Base-by-base conservation (phyloP, 2,329 filamentous ascomycete genomes). In the Emergomyces pasteurianus region DNA sequence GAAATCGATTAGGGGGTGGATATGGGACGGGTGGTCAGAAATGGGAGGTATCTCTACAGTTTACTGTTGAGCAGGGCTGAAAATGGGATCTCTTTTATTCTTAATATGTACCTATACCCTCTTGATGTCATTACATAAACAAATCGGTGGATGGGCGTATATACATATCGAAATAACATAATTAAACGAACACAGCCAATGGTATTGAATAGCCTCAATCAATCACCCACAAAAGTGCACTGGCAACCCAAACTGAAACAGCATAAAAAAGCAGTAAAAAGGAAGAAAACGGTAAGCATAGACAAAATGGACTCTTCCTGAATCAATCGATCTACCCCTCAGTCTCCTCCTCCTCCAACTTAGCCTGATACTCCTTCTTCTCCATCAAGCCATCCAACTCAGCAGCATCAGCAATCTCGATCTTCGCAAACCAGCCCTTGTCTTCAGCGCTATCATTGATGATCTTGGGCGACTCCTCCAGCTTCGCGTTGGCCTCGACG, bases 41-140 rank as follows among this genome's bases (percentile, higher is more conserved):
- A 68, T 99, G 94, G 94, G 94, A 99, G 76, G 90, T 97, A 16
- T 95, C 89, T 54, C 80, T 95, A 58, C 90, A 97, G 77, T 85
- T 90, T 71, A 85, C 77, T 53, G 71, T 81, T 60, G 82, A 84
- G 66, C 59, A 76, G 50, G 49, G 54, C 28, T 58, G 49, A 62
- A 84, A 66, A 66, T 54, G 75, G n/a, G 42, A 43, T 40, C 40
- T 58, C 42, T 54, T n/a, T 57, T 28, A 54, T 60, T 50, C 31
- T 38, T 52, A 38, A 55, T 55, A 34, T 54, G 47, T 55, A 38
- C 52, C 7, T 56, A 47, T 50, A 47, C 28, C 43, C 34, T 47
- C 26, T 38, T 34, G 53, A 36, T 34, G 31, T 42, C 10, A 58
- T 42, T 38, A 38, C n/a, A 50, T 53, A 46, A 59, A 53, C n/a